phyloP scores from a whole-genome alignment of 768 basidiomycete species.

The Exidia glandulosa region DNA sequence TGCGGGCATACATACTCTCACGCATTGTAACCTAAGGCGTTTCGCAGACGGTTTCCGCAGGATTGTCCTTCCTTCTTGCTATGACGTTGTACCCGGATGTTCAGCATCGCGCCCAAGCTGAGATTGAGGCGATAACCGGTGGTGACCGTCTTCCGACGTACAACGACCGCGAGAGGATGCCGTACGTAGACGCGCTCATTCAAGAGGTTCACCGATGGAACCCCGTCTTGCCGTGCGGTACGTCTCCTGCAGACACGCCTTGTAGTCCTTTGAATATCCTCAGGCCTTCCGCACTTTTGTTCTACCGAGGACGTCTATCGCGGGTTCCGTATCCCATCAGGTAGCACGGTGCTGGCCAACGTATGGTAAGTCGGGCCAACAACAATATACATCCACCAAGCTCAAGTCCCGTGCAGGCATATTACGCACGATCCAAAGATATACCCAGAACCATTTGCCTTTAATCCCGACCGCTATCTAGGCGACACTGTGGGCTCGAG shows the following conservation, averaged over 20 bases:
- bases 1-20: not conserved
- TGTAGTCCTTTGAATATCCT: not conserved
- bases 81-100: not conserved
- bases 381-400: not conserved
- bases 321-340: not conserved
- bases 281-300: not conserved
- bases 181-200: slow-evolving; percentile 5
- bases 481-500: not conserved
- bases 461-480: not conserved
- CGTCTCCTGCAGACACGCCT: not conserved
- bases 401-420: not conserved
- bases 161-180: slow-evolving; percentile 2
- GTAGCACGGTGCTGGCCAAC: not conserved
- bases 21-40: not conserved
- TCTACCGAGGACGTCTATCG: not conserved
- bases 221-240: slow-evolving; percentile 1
- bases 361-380: not conserved
- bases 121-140: not conserved
- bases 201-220: slow-evolving; percentile 5
- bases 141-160: not conserved
- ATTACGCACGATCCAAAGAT: not conserved
- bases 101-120: not conserved
- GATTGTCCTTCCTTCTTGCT: not conserved
- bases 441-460: not conserved
- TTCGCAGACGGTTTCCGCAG: not conserved